Evolutionary conservation across 306 rosid species (phyloP), one percentile per base, ranked within the genome.

Genomic region (Astragalus glycyphyllos): DNA sequence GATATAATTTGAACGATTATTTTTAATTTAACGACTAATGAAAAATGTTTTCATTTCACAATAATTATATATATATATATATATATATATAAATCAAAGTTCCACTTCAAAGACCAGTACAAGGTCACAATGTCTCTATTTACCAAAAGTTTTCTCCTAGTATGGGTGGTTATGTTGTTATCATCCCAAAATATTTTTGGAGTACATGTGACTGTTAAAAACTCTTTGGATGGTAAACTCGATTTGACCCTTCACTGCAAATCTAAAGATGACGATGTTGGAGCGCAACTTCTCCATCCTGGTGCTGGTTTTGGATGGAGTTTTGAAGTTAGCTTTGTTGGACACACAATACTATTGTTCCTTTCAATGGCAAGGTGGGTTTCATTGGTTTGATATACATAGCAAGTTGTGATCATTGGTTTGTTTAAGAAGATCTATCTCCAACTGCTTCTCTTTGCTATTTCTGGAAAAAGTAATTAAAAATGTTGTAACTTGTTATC

Each of bases 181-280:
- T 67, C 34, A 40, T 2, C n/a, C 4, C 13, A 40, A 15, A 41
- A 11, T n/a, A 12, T 29, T 29, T 4, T 12, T 45, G 70, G 56
- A 12, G 38, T 8, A 0, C 12, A 29, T 45, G 70, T 50, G 3
- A 12, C 0, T 5, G 1, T 68, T 10, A 7, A 6, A 16, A 68
- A 34, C 11, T 8, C 9, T 0, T 53, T 68, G 40, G 50, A 17
- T 10, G 38, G 48, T 0, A 40, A 20, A 20, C 5, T 7, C 1
- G 49, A 37, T 13, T 5, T 68, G 15, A 68, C 40, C 3, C 11
- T 68, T 38, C 73, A 53, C 4, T 68, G 74, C 38, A 68, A 68
- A 53, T 68, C 74, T 5, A 0, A 0, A 37, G 51, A 53, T 5
- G 6, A 53, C 54, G 74, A 68, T 68, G 26, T 68, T 23, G 63